Conservation (phyloP, 1,139 yeast species). For the Meyerozyma carpophila region DNA sequence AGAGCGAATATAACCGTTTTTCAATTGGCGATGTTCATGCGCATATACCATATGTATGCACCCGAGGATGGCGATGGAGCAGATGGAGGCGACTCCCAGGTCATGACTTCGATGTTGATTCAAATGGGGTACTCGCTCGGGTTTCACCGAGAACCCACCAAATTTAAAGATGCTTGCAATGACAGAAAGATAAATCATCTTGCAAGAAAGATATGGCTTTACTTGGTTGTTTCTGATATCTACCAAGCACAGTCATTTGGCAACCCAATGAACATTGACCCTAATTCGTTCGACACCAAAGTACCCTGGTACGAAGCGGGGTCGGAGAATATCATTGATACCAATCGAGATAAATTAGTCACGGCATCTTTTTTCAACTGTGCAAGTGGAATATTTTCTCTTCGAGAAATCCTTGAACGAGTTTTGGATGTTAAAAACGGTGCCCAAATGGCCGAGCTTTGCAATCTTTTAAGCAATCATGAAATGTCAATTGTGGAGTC, state of each 20-base stretch:
- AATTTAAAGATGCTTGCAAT: constrained; percentile 17
- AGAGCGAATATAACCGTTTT: constrained; percentile 21
- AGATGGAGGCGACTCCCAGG: constrained; percentile 47
- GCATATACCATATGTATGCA: constrained; percentile 40
- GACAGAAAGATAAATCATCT: constrained; percentile 29
- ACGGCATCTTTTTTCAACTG: constrained; percentile 12
- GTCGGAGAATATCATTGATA: constrained; percentile 17
- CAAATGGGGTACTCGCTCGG: constrained; percentile 49
- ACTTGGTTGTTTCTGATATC: constrained; percentile 28
- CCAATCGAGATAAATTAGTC: constrained; percentile 17
- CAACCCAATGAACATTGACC: constrained; percentile 17
- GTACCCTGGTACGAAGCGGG: constrained; percentile 21
- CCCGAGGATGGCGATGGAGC: constrained; percentile 48
- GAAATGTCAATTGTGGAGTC: constrained; percentile 17
- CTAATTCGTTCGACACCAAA: constrained; percentile 22
- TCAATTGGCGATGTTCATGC: constrained; percentile 33
- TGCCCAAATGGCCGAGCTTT: constrained; percentile 13
- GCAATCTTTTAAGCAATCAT: constrained; percentile 13
- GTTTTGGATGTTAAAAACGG: constrained; percentile 19
- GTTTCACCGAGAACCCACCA: constrained; percentile 46
- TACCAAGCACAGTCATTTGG: constrained; percentile 27
- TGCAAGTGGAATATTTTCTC: background rate
- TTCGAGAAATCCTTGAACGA: constrained; percentile 9
- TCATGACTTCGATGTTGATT: constrained; percentile 38
- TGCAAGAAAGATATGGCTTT: constrained; percentile 52